Conservation (phyloP, 495 filamentous ascomycete species). For the Lophium mytilinum region DNA sequence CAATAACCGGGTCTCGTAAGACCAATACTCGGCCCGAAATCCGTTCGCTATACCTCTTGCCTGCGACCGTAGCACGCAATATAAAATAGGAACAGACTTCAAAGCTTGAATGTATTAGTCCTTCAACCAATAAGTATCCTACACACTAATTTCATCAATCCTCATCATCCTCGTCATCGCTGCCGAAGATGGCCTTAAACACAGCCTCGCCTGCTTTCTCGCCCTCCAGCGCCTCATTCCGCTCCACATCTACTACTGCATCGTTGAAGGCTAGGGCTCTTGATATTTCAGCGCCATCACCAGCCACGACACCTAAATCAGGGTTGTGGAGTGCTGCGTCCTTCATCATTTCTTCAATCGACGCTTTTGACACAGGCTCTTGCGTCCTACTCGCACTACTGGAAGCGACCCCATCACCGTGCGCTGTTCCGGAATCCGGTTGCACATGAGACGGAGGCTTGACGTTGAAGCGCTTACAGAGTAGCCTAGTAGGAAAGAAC, state of each 20-base stretch:
- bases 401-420: constrained; percentile 23
- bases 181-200: constrained; percentile 90
- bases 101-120: too few species aligned
- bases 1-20: too few species aligned
- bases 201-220: constrained; percentile 79
- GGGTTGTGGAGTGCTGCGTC: constrained; percentile 27
- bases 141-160: too few species aligned
- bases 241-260: constrained; percentile 59
- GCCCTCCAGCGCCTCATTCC: constrained; percentile 80
- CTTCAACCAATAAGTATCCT: too few species aligned
- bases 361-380: constrained; percentile 25
- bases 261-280: constrained; percentile 16
- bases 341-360: constrained; percentile 47
- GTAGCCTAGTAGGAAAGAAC: constrained; percentile 72
- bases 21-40: too few species aligned
- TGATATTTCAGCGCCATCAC: constrained; percentile 8
- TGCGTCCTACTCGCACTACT: constrained; percentile 6
- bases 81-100: too few species aligned
- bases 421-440: constrained; percentile 42
- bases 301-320: background rate
- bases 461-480: constrained; percentile 92
- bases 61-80: too few species aligned
- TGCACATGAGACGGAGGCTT: constrained; percentile 65
- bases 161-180: constrained; percentile 65
- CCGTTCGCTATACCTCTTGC: too few species aligned